Evolutionary conservation across 345 rosid genomes (phyloP).

Genomic region (Theobroma cacao): DNA sequence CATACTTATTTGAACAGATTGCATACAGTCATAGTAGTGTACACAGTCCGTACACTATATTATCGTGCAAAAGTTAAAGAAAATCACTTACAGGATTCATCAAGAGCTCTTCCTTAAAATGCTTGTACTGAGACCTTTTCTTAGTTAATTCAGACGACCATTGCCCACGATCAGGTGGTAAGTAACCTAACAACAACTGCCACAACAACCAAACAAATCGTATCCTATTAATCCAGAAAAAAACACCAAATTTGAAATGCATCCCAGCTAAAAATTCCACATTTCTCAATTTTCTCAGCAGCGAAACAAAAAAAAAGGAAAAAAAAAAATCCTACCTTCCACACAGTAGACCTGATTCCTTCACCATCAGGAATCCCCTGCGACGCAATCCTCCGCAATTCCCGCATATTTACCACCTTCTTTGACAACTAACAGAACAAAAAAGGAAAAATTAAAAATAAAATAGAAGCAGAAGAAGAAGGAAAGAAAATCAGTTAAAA

Average conservation of each 20-base stretch:
- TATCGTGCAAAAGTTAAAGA: not conserved
- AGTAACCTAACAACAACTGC: slow-evolving; percentile 83
- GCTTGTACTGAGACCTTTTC: slow-evolving; percentile 87
- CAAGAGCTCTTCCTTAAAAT: slow-evolving; percentile 83
- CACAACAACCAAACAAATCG: slow-evolving; percentile 14
- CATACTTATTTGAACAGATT: not conserved
- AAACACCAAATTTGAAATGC: not conserved
- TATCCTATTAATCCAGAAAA: not conserved
- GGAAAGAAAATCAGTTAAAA: not conserved
- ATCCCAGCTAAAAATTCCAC: not conserved
- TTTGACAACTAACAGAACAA: slow-evolving; percentile 53
- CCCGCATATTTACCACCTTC: slow-evolving; percentile 77
- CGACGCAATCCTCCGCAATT: slow-evolving; percentile 72
- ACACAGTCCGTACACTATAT: not conserved
- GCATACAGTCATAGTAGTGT: not conserved
- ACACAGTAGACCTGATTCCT: slow-evolving; percentile 79
- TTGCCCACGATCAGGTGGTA: slow-evolving; percentile 73
- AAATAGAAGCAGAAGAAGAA: too few species aligned
- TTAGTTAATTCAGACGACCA: slow-evolving; percentile 85
- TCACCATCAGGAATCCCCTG: slow-evolving; percentile 88
- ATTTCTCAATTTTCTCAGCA: not conserved
- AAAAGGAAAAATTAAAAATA: not conserved
- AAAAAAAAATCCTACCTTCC: slow-evolving; percentile 59
- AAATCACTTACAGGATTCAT: slow-evolving; percentile 72
- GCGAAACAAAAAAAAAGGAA: not conserved